Evolutionary conservation across 352 stramenopile genomes (phyloP).

Genomic region (Phytopythium kandeliae): DNA sequence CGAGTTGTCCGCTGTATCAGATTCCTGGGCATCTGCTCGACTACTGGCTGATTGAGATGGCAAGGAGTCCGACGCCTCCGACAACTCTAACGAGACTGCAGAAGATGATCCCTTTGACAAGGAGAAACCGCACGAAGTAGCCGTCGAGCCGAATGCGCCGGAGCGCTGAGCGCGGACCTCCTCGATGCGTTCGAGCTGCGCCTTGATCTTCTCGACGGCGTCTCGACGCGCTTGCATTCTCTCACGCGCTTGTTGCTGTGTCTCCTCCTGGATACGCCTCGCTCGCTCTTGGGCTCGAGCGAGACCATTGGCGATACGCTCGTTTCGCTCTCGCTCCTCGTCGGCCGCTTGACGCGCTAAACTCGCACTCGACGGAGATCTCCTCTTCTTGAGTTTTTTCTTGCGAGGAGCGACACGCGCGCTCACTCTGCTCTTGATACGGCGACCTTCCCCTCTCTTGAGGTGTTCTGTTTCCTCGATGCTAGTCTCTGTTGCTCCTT

Average conservation of each 20-base stretch:
- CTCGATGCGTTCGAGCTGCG: slow-evolving; percentile 39
- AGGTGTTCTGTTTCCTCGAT: not conserved
- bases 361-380: slow-evolving; percentile 5
- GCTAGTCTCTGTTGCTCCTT: not conserved
- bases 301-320: slow-evolving; percentile 32
- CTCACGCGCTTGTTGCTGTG: slow-evolving; percentile 15
- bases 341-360: slow-evolving; percentile 9
- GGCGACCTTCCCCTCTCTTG: not conserved
- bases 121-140: not conserved
- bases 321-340: slow-evolving; percentile 14
- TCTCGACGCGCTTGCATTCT: slow-evolving; percentile 18
- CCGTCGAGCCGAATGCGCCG: not conserved
- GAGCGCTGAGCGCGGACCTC: slow-evolving; percentile 11
- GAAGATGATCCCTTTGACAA: slow-evolving; percentile 1
- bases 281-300: slow-evolving; percentile 30
- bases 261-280: slow-evolving; percentile 19
- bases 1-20: too few relatives aligned
- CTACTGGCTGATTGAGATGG: not conserved
- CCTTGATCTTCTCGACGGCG: slow-evolving; percentile 19
- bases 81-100: not conserved
- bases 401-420: not conserved
- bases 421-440: not conserved
- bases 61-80: not conserved
- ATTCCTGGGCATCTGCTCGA: not conserved
- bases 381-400: slow-evolving; percentile 7